Conservation (phyloP, 495 filamentous ascomycete genomes). For the Talaromyces borbonicus region DNA sequence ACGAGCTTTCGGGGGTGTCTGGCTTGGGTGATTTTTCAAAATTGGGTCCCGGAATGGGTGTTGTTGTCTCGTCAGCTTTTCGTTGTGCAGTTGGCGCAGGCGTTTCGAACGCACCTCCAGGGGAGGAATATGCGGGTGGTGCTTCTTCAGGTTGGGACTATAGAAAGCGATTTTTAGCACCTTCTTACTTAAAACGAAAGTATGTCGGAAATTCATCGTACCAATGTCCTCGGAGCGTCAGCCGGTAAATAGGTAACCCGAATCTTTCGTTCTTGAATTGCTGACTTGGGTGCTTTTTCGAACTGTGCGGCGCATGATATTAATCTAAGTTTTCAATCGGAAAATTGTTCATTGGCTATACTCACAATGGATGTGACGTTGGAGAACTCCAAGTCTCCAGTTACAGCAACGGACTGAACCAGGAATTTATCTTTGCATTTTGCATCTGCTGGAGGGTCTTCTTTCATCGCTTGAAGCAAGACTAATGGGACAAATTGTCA, state of each 20-base stretch:
- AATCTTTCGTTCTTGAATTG: constrained; percentile 89
- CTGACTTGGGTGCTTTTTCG: constrained; percentile 63
- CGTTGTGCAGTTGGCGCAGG: constrained; percentile 32
- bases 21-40: constrained; percentile 36
- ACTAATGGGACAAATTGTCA: constrained; percentile 43
- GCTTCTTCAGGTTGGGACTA: constrained; percentile 30
- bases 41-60: constrained; percentile 29
- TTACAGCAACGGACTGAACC: constrained; percentile 85
- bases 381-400: constrained; percentile 69
- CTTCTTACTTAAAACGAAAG: background rate
- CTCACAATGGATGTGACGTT: constrained; percentile 74
- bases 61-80: constrained; percentile 12
- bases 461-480: constrained; percentile 93
- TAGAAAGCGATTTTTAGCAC: background rate
- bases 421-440: constrained; percentile 97
- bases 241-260: constrained; percentile 74
- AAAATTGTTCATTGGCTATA: background rate
- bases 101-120: constrained; percentile 41
- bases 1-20: constrained; percentile 24
- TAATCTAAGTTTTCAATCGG: background rate
- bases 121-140: constrained; percentile 48
- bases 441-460: constrained; percentile 73
- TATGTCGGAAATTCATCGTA: constrained; percentile 17
- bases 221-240: constrained; percentile 42
- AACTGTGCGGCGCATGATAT: constrained; percentile 28